Evolutionary conservation across 192 early-diverging fungal species (phyloP), one percentile per base, ranked within the genome.

Genomic region (Ambispora gerdemannii): DNA sequence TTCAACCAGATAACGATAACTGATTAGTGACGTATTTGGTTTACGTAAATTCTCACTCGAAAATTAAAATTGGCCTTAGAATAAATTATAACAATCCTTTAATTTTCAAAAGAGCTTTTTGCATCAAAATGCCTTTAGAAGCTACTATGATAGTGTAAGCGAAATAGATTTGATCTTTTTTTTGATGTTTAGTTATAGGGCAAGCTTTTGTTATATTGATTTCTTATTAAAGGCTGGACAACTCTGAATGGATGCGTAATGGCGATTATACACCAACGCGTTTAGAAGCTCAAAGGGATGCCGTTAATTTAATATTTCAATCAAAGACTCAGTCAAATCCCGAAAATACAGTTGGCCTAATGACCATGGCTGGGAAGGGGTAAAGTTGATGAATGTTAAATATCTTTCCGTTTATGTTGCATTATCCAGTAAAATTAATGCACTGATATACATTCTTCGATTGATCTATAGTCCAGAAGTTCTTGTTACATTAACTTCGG

Each of bases 191-290:
- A 19, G 7, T 13, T 47, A 0, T 17, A 25, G 6, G 25, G 6
- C 3, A 1, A 34, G 36, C 34, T 30, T 22, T 25, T 43, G 6
- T 13, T 25, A 64, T 53, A 10, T 10, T 43, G 28, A 25, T n/a
- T 19, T 13, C 32, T 49, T 34, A 63, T 50, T 56, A 25, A 62
- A 89, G 87, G 43, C 81, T 93, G 69, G 97, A 98, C 78, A 98
- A 98, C 82, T 97, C 95, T 3, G 97, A 98, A 78, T 98, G 94
- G 93, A 93, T 95, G 90, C 89, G 97, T 75, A 97, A 97, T 74
- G 97, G 95, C 65, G 97, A 98, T 76, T 97, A 94, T 78, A 94
- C 92, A 63, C 97, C 97, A 20, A 91, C 90, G 32, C 87, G 97
- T 69, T 80, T 93, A 74, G 91, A 93, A 74, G 95, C 95, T 56